Base-by-base conservation (phyloP, 345 rosid species). In the Xanthoceras sorbifolium region DNA sequence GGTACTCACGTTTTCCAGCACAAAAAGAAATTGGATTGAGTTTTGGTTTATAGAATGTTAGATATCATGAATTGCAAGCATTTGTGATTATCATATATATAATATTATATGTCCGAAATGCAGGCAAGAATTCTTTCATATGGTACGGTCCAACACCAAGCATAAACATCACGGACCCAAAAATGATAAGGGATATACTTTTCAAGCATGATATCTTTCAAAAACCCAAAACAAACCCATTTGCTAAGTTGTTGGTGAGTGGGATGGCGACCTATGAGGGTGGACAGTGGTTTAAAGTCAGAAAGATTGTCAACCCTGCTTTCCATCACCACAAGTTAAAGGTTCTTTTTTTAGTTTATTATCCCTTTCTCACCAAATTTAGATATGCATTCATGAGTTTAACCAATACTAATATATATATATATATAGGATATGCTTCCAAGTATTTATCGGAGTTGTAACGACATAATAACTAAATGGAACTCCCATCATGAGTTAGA, bases 381-480 rank as follows among this genome's bases (percentile, higher is more conserved):
- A 44, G 2, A 44, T 44, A 14, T 46, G 18, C 18, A 46, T 1
- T 18, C 42, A 64, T n/a, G n/a, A n/a, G n/a, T n/a, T n/a, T n/a
- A n/a, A n/a, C n/a, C n/a, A n/a, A n/a, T n/a, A n/a, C n/a, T n/a
- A n/a, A n/a, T n/a, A n/a, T n/a, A n/a, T n/a, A n/a, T 38, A 36
- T 28, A 0, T 69, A 7, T 40, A 8, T 59, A 85, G 88, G 64
- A 76, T 55, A 81, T 85, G 84, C 25, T 81, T 6, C 88, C 88
- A 9, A 73, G 66, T 2, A 42, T 81, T 31, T 26, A 82, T 31
- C 48, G 61, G 34, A 76, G 85, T 48, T 82, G 86, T 32, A 63
- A 10, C 6, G 64, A 73, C 18, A 77, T 88, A 85, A 72, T 88
- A 64, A 63, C 20, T 5, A 66, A 67, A n/a, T 87, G 88, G 90